A percentile compares a stretch with the other conserved stretches of the same genome.
Evolutionary conservation across 148 eudicot species (phyloP).

Genomic region (Camellia sinensis): DNA sequence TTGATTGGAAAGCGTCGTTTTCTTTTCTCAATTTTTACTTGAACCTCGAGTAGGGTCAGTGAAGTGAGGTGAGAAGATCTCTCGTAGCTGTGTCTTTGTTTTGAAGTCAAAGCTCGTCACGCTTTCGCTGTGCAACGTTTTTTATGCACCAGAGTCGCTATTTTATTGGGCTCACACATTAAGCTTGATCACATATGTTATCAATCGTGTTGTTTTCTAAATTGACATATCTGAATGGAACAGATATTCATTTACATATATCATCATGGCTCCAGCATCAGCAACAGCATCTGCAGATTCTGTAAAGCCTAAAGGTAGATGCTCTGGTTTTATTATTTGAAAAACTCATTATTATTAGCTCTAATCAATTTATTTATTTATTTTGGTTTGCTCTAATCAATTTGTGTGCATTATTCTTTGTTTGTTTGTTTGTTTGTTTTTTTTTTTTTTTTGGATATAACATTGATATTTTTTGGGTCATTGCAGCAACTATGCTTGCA

Average conservation of each 20-base stretch:
- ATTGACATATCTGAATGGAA: neutral
- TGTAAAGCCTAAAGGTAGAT: constrained; percentile 57
- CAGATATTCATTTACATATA: constrained; percentile 4
- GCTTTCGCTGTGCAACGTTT: neutral
- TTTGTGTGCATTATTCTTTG: neutral
- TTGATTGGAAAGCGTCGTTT: neutral
- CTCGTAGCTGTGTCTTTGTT: neutral
- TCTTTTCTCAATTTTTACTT: neutral
- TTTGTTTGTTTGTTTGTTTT: too few species aligned
- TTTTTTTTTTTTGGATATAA: neutral
- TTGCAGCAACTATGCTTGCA: constrained; percentile 91
- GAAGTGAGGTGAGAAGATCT: neutral
- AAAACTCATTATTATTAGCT: neutral
- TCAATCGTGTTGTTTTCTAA: neutral
- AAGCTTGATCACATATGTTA: neutral
- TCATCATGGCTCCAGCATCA: constrained; percentile 51
- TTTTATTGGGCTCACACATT: neutral
- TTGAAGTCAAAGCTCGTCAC: neutral
- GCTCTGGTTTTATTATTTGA: neutral
- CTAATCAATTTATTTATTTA: neutral
- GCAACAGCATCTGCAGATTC: constrained; percentile 34
- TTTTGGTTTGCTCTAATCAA: neutral
- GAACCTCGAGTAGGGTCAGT: too few species aligned
- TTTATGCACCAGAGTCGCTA: neutral
- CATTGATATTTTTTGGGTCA: constrained; percentile 13